Conservation (phyloP, 2,329 filamentous ascomycete genomes). For the Neopestalotiopsis clavispora region DNA sequence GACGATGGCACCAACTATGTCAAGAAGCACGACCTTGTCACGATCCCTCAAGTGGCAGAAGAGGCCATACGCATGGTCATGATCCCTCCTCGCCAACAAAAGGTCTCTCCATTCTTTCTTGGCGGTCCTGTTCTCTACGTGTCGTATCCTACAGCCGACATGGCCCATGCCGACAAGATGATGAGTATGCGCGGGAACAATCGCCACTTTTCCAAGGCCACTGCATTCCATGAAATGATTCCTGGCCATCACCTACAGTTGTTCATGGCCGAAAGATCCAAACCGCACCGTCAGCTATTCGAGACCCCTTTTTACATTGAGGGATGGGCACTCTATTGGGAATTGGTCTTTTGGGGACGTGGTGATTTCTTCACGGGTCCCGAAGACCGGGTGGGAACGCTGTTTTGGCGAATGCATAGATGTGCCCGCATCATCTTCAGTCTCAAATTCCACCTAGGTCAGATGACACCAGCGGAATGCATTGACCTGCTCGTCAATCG, state of each 20-base stretch:
- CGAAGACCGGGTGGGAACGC: slow-evolving; percentile 59
- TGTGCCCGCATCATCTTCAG: slow-evolving; percentile 65
- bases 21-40: slow-evolving; percentile 57
- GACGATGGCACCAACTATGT: slow-evolving; percentile 58
- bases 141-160: slow-evolving; percentile 58
- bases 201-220: slow-evolving; percentile 59
- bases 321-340: slow-evolving; percentile 68
- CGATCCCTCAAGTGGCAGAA: slow-evolving; percentile 56
- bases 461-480: slow-evolving; percentile 57
- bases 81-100: slow-evolving; percentile 58
- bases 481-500: slow-evolving; percentile 60
- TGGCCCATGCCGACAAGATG: slow-evolving; percentile 58
- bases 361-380: slow-evolving; percentile 54
- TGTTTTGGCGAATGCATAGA: slow-evolving; percentile 69
- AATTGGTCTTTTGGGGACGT: slow-evolving; percentile 61
- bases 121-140: slow-evolving; percentile 59
- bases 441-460: slow-evolving; percentile 60
- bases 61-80: slow-evolving; percentile 61
- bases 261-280: slow-evolving; percentile 50
- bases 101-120: slow-evolving; percentile 63
- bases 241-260: slow-evolving; percentile 62
- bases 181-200: slow-evolving; percentile 67
- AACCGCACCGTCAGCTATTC: slow-evolving; percentile 57
- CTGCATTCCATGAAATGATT: slow-evolving; percentile 66
- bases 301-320: slow-evolving; percentile 64